Evolutionary conservation across 169 alveolate species (phyloP).

Genomic region (Cryptosporidium tyzzeri): DNA sequence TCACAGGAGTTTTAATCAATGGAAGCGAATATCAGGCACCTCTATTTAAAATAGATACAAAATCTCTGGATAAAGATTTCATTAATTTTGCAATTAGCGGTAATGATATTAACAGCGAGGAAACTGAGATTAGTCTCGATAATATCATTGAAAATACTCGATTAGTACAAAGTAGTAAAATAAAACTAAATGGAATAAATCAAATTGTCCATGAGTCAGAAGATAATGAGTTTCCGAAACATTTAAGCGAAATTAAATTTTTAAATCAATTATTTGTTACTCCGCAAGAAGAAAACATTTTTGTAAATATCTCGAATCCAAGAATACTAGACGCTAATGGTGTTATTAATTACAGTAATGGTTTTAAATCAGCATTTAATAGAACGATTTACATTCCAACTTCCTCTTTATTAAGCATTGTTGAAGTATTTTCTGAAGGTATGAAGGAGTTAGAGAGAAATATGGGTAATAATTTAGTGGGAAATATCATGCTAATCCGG

Average conservation of each 20-base stretch:
- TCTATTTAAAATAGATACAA: conserved; percentile 1
- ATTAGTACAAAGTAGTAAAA: not conserved
- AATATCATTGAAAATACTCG: not conserved
- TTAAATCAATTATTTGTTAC: not conserved
- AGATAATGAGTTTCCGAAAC: too few species aligned
- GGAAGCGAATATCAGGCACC: conserved; percentile 69
- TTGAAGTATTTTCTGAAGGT: conserved; percentile 57
- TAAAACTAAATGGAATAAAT: not conserved
- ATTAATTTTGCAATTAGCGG: not conserved
- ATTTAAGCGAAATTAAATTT: too few species aligned
- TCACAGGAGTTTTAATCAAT: conserved; percentile 61
- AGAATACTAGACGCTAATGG: not conserved
- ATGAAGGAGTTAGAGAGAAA: conserved; percentile 66
- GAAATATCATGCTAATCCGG: not conserved
- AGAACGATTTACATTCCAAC: conserved; percentile 74
- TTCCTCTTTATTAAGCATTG: conserved; percentile 32
- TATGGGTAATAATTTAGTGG: not conserved
- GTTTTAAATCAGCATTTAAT: not conserved
- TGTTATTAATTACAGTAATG: not conserved
- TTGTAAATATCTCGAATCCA: not conserved
- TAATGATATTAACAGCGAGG: not conserved
- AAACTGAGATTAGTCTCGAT: not conserved
- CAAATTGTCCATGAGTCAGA: not conserved
- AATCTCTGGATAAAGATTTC: not conserved
- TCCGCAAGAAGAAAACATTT: not conserved